Conservation (phyloP, 139 green algal species). For the Coelastrella sp. region DNA sequence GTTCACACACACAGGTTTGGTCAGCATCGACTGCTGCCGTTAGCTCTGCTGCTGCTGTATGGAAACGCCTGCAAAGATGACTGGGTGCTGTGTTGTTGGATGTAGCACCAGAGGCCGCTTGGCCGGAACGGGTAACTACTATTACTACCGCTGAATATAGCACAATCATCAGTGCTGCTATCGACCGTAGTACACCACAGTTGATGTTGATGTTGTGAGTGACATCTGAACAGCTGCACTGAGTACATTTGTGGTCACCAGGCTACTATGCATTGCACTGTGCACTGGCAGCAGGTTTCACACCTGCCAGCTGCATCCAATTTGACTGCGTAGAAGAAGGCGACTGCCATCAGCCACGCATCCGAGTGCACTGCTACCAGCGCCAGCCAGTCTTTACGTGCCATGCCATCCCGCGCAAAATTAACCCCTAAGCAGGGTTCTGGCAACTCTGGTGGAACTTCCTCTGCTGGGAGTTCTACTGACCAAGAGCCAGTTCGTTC, state of each 20-base stretch:
- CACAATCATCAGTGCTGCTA: too few relatives aligned
- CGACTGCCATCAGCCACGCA: constrained; percentile 94
- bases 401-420: constrained; percentile 97
- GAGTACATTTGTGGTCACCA: background rate
- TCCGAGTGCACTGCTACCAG: constrained; percentile 98
- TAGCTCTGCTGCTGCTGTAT: background rate
- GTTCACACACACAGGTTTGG: background rate
- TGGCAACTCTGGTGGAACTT: constrained; percentile 97
- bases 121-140: too few relatives aligned
- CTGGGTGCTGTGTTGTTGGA: too few relatives aligned
- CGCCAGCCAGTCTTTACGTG: constrained; percentile 92
- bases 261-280: background rate
- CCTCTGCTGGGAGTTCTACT: constrained; percentile 94
- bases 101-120: too few relatives aligned
- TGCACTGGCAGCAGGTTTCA: background rate
- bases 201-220: background rate
- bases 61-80: background rate
- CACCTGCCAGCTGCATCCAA: constrained; percentile 85
- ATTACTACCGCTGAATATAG: too few relatives aligned
- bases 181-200: background rate
- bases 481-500: constrained; percentile 86
- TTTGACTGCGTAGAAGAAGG: constrained; percentile 96
- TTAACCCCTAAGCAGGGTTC: constrained; percentile 98
- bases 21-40: background rate
- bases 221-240: background rate